These are phyloP conservation scores for Biscogniauxia sp. DNA, from an alignment of 2,329 filamentous ascomycete species.

Conservation along the genomic window DNA sequence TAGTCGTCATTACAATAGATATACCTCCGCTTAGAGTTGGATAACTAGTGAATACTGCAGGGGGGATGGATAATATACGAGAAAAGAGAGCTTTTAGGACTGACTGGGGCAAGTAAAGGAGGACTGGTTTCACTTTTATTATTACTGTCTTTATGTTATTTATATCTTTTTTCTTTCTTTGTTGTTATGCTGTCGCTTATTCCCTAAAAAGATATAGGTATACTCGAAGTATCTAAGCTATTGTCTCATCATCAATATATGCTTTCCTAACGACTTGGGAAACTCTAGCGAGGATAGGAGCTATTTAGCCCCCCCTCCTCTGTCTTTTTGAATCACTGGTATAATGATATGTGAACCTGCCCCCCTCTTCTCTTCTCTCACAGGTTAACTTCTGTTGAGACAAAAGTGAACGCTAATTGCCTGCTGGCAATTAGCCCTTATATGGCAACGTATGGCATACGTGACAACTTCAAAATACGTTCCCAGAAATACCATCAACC, in stretches of 20 bases:
- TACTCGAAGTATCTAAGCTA: background rate
- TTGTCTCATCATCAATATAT: background rate
- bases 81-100: background rate
- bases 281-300: too few relatives aligned
- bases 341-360: too few relatives aligned
- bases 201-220: too few relatives aligned
- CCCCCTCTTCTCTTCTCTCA: too few relatives aligned
- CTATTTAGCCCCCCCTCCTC: too few relatives aligned
- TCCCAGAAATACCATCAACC: too few relatives aligned
- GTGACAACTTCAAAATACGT: too few relatives aligned
- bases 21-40: background rate
- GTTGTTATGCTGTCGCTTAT: background rate
- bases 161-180: background rate
- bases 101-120: background rate
- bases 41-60: background rate
- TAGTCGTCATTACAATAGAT: background rate
- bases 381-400: too few relatives aligned
- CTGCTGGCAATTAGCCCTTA: too few relatives aligned
- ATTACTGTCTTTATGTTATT: background rate
- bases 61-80: background rate
- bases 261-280: background rate
- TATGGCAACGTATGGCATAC: too few relatives aligned
- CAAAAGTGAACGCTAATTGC: too few relatives aligned
- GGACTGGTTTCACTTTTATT: background rate
- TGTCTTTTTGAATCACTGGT: too few relatives aligned